These are phyloP conservation scores for Pythium vanterpoolii DNA, from an alignment of 352 stramenopile genomes.

Conservation along the genomic window DNA sequence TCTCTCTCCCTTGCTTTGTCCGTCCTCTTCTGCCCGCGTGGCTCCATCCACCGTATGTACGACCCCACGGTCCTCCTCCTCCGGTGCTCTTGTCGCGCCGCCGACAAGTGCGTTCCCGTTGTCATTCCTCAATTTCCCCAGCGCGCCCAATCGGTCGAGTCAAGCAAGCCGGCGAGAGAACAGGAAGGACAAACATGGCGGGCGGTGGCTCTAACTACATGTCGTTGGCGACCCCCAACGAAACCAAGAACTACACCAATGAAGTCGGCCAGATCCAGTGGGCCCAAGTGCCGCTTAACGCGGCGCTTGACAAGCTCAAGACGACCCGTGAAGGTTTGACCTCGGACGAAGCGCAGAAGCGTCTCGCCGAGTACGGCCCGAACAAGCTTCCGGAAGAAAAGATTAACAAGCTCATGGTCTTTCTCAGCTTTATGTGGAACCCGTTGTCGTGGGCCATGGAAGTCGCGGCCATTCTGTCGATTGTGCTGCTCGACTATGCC, in stretches of 20 bases:
- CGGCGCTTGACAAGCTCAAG: constrained; percentile 81
- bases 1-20: neutral
- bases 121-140: constrained; percentile 74
- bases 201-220: constrained; percentile 61
- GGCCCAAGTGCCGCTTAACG: constrained; percentile 69
- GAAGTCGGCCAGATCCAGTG: constrained; percentile 76
- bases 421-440: constrained; percentile 83
- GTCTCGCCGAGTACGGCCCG: constrained; percentile 68
- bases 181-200: constrained; percentile 43
- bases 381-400: constrained; percentile 83
- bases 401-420: constrained; percentile 76
- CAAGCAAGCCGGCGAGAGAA: constrained; percentile 10
- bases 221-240: constrained; percentile 75
- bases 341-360: constrained; percentile 68
- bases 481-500: constrained; percentile 74
- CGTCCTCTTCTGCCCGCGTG: constrained; percentile 5
- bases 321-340: constrained; percentile 65
- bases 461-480: constrained; percentile 62
- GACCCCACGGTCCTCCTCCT: neutral
- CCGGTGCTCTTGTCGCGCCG: neutral
- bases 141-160: constrained; percentile 10
- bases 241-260: constrained; percentile 78
- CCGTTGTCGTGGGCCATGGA: constrained; percentile 84
- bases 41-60: neutral
- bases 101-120: neutral